These are phyloP conservation scores for Trypanosoma mega DNA, from an alignment of 208 protist genomes.

Conservation along the genomic window DNA sequence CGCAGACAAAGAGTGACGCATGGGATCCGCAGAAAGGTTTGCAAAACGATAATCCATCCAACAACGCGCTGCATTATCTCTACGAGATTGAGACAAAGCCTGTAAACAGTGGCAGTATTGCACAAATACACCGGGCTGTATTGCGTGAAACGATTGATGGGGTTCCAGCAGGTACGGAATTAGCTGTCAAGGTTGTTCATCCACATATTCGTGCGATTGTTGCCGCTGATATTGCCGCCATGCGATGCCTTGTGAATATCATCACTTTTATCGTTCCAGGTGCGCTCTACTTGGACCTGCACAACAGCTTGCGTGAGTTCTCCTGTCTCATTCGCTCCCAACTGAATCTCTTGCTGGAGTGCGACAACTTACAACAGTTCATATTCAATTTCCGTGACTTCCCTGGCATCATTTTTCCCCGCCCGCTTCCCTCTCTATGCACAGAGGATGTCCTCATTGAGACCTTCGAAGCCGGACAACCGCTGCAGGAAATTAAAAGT, in stretches of 20 bases:
- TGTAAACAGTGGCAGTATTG: slow-evolving; percentile 92
- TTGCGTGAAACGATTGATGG: slow-evolving; percentile 71
- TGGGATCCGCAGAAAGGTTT: neutral
- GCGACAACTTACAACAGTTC: slow-evolving; percentile 85
- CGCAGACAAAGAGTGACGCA: neutral
- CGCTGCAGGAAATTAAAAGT: slow-evolving; percentile 55
- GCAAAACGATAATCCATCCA: neutral
- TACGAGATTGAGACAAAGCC: slow-evolving; percentile 77
- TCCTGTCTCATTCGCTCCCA: slow-evolving; percentile 76
- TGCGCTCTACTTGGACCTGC: slow-evolving; percentile 62
- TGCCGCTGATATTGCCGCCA: slow-evolving; percentile 66
- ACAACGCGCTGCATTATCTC: slow-evolving; percentile 58
- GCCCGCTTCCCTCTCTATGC: slow-evolving; percentile 57
- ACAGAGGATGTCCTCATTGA: slow-evolving; percentile 81
- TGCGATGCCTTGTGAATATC: slow-evolving; percentile 53
- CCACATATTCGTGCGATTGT: slow-evolving; percentile 76
- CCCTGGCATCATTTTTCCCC: slow-evolving; percentile 82
- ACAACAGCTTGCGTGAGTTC: slow-evolving; percentile 75
- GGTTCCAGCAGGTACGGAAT: slow-evolving; percentile 71
- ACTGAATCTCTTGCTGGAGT: slow-evolving; percentile 84
- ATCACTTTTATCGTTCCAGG: slow-evolving; percentile 56
- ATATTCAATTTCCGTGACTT: slow-evolving; percentile 76
- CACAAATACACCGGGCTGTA: slow-evolving; percentile 86
- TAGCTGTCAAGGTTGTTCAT: slow-evolving; percentile 92
- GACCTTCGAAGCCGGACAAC: slow-evolving; percentile 82